Conservation (phyloP, 192 early-diverging fungal genomes). For the Polychytrium aggregatum region DNA sequence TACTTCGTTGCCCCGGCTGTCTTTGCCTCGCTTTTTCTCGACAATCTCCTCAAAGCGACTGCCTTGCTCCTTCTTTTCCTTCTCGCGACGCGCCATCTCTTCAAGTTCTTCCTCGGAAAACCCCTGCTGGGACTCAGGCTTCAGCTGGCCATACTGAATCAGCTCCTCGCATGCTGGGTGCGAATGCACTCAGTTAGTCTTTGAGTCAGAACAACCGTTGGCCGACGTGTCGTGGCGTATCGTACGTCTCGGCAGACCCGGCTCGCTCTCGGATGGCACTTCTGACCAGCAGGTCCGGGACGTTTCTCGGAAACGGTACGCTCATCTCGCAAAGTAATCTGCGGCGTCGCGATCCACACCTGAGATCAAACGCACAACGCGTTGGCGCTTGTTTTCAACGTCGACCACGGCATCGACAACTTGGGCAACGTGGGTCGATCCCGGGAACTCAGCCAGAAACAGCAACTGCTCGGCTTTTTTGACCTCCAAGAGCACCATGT, state of each 20-base stretch:
- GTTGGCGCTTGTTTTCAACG: constrained; percentile 23
- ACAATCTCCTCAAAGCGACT: constrained; percentile 7
- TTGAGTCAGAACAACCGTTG: not conserved
- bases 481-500: constrained; percentile 31
- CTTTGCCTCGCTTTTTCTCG: constrained; percentile 13
- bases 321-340: not conserved
- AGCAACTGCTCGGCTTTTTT: constrained; percentile 31
- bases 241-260: not conserved
- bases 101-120: constrained; percentile 47
- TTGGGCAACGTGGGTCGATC: constrained; percentile 9
- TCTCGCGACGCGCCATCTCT: constrained; percentile 18
- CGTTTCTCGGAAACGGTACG: not conserved
- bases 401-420: constrained; percentile 19
- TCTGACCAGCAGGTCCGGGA: not conserved
- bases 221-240: no score
- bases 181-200: not conserved
- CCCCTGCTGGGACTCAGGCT: constrained; percentile 42
- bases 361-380: constrained; percentile 22
- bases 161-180: constrained; percentile 37
- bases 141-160: constrained; percentile 32
- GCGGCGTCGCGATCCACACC: constrained; percentile 13
- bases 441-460: constrained; percentile 28
- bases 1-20: constrained; percentile 23
- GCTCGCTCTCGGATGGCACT: not conserved
- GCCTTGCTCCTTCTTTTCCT: constrained; percentile 1